These are phyloP conservation scores for Rhipidocladum racemiflorum DNA, from an alignment of 176 grass and related monocot species.

Conservation along the genomic window DNA sequence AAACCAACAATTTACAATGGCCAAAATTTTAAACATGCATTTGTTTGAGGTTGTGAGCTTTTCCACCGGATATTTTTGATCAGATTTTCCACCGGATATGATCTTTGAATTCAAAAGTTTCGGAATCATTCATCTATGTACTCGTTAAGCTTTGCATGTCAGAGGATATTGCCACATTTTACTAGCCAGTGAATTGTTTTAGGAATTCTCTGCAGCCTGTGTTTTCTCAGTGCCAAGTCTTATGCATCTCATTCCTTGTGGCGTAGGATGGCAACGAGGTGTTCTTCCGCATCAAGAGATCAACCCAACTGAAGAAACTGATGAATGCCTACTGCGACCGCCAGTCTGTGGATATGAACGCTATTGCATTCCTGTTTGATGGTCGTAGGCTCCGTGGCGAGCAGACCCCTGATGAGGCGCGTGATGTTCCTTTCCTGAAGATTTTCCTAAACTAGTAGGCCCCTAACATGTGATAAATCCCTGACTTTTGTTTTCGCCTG, in stretches of 20 bases:
- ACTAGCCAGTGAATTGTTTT: background rate
- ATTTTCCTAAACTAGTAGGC: background rate
- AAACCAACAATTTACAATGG: no score
- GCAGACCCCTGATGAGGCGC: slow-evolving; percentile 81
- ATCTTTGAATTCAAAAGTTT: background rate
- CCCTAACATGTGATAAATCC: background rate
- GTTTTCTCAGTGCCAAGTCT: background rate
- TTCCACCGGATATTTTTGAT: background rate
- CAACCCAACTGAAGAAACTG: slow-evolving; percentile 74
- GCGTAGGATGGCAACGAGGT: slow-evolving; percentile 75
- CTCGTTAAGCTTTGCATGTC: background rate
- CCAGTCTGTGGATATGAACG: slow-evolving; percentile 75
- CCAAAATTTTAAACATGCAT: background rate
- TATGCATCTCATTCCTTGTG: background rate
- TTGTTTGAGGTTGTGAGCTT: background rate
- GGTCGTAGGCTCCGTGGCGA: slow-evolving; percentile 74
- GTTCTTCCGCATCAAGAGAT: slow-evolving; percentile 76
- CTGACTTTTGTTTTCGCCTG: background rate
- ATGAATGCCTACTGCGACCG: slow-evolving; percentile 83
- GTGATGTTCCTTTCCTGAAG: background rate
- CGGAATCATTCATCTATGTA: background rate
- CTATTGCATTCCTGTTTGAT: slow-evolving; percentile 86
- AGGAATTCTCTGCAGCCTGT: background rate
- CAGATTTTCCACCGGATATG: background rate
- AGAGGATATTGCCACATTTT: background rate